Conservation (phyloP, 352 stramenopile genomes). For the Peronospora farinosa region DNA sequence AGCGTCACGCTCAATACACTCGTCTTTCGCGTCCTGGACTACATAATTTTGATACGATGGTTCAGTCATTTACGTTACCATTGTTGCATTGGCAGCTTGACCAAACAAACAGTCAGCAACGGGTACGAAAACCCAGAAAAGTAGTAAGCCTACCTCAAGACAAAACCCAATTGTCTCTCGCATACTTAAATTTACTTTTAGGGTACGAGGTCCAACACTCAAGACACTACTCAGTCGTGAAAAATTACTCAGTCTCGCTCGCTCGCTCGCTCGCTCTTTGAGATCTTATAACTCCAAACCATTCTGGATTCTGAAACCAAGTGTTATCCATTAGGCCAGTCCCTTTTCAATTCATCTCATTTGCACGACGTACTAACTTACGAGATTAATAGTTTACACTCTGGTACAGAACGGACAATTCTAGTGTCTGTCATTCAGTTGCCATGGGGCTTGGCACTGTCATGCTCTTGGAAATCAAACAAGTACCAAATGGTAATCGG, state of each 20-base stretch:
- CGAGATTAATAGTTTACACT: too few species aligned
- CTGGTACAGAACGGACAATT: constrained; percentile 3
- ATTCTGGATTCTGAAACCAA: too few species aligned
- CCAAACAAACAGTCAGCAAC: constrained; percentile 19
- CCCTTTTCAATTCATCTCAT: constrained; percentile 7
- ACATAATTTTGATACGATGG: constrained; percentile 7
- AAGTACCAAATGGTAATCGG: constrained; percentile 37
- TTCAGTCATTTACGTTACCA: constrained; percentile 9
- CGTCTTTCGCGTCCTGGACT: constrained; percentile 20
- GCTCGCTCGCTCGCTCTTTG: constrained; percentile 10
- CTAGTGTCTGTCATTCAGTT: constrained; percentile 5
- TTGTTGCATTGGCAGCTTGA: constrained; percentile 24
- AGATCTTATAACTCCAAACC: constrained; percentile 19
- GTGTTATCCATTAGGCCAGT: not conserved
- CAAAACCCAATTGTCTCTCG: not conserved
- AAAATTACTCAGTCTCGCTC: constrained; percentile 5
- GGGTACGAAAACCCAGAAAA: too few species aligned
- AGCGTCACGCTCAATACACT: constrained; percentile 3
- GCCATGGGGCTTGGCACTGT: constrained; percentile 45
- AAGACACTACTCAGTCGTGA: constrained; percentile 27
- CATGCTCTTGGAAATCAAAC: constrained; percentile 60
- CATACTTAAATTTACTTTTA: constrained; percentile 14
- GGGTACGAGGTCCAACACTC: constrained; percentile 5
- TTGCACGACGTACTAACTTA: constrained; percentile 9
- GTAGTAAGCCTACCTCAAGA: too few species aligned